phyloP scores from a whole-genome alignment of 176 grass and related monocot species.

The Zizania latifolia region DNA sequence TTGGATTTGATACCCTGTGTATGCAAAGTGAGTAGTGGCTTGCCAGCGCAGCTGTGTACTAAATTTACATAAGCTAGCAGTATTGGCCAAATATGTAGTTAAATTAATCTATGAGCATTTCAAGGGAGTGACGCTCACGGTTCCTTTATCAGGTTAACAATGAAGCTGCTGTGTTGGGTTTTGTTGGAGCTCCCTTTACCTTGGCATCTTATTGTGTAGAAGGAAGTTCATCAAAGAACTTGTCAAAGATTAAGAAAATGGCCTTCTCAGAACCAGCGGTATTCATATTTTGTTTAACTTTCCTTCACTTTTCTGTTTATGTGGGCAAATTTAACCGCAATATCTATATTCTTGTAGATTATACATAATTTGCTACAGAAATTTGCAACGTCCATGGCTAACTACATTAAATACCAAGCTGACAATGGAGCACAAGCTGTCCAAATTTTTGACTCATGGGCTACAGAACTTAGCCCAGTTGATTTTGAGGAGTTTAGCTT shows the following conservation, averaged over 20 bases:
- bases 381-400: conserved; percentile 72
- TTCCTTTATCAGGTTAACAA: conserved; percentile 74
- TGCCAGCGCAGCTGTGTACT: neutral
- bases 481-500: conserved; percentile 97
- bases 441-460: conserved; percentile 98
- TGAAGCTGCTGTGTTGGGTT: conserved; percentile 91
- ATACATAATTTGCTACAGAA: conserved; percentile 82
- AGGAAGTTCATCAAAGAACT: conserved; percentile 99
- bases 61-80: neutral
- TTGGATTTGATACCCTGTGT: neutral
- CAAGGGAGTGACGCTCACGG: neutral
- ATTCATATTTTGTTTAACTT: neutral
- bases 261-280: conserved; percentile 92
- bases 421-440: conserved; percentile 88
- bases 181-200: conserved; percentile 97
- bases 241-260: conserved; percentile 90
- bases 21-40: neutral
- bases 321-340: neutral
- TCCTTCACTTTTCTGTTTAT: neutral
- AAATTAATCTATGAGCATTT: neutral
- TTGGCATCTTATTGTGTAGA: conserved; percentile 94
- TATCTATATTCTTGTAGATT: conserved; percentile 50
- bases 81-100: neutral
- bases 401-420: conserved; percentile 89
- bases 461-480: conserved; percentile 85